Evolutionary conservation across 441 rosid genomes (phyloP).

Genomic region (Brassica hybrid): DNA sequence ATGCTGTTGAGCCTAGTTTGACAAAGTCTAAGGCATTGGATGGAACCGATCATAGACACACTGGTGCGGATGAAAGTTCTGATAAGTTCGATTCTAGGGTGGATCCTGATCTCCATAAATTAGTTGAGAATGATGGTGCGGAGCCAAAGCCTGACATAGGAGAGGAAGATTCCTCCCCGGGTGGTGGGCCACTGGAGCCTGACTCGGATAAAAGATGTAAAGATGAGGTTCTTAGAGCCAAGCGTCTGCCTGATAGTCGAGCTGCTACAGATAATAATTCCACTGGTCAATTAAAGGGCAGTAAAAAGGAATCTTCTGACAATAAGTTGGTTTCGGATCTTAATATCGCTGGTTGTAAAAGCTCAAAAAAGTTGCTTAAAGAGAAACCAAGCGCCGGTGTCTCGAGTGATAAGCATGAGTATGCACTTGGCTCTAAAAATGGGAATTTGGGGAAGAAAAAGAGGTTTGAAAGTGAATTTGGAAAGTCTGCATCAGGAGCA

Average conservation of each 20-base stretch:
- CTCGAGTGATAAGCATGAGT: conserved; percentile 43
- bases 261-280: conserved; percentile 38
- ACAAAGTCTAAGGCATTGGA: conserved; percentile 49
- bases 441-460: conserved; percentile 48
- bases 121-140: conserved; percentile 52
- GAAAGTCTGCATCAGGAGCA: conserved; percentile 43
- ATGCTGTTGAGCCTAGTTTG: conserved; percentile 53
- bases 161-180: conserved; percentile 44
- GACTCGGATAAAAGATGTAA: conserved; percentile 40
- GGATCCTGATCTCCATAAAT: conserved; percentile 46
- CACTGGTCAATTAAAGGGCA: conserved; percentile 35
- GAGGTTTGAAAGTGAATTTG: conserved; percentile 47
- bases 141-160: conserved; percentile 56
- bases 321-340: conserved; percentile 21
- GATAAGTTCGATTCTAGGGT: conserved; percentile 48
- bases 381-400: conserved; percentile 46
- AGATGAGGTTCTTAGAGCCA: conserved; percentile 43
- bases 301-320: conserved; percentile 23
- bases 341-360: conserved; percentile 11
- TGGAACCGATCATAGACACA: conserved; percentile 45
- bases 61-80: conserved; percentile 43
- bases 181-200: conserved; percentile 42
- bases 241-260: conserved; percentile 44
- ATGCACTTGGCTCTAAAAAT: conserved; percentile 37
- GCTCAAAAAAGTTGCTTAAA: conserved; percentile 38